Percentiles rank a stretch among this genome's conserved stretches.
Evolutionary conservation across 1,284 basidiomycete species (phyloP).

Genomic region (Entoloma clypeatum): DNA sequence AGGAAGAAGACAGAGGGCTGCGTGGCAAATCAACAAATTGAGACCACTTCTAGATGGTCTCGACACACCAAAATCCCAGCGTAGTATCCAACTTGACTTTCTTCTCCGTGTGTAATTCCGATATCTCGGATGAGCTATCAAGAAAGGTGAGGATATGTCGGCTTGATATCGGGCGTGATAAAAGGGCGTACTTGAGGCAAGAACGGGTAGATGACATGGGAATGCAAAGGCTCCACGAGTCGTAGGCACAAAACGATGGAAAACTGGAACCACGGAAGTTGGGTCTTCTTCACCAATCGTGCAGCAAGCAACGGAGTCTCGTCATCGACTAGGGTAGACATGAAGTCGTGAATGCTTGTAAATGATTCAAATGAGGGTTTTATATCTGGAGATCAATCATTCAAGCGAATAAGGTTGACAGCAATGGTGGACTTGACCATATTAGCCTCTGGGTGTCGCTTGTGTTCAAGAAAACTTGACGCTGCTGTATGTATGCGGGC

Average conservation of each 20-base stretch:
- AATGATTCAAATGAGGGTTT: no score
- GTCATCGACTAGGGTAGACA: slow-evolving; percentile 4
- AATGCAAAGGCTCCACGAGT: slow-evolving; percentile 17
- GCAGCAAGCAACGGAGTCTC: slow-evolving; percentile 12
- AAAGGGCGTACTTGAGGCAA: slow-evolving; percentile 12
- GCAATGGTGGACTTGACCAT: no score
- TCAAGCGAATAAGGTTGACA: no score
- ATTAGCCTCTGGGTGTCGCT: no score
- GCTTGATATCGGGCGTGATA: no score
- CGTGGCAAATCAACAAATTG: not conserved
- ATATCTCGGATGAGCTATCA: slow-evolving; percentile 19
- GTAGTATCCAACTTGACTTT: slow-evolving; percentile 22
- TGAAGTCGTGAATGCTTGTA: no score
- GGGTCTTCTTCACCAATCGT: slow-evolving; percentile 12
- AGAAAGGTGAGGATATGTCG: not conserved
- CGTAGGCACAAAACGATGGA: slow-evolving; percentile 18
- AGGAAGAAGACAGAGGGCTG: slow-evolving; percentile 18
- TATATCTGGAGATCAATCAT: no score
- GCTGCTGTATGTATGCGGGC: no score
- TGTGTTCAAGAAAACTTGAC: no score
- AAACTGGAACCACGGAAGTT: slow-evolving; percentile 22
- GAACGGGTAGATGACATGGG: slow-evolving; percentile 17
- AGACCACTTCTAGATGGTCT: not conserved
- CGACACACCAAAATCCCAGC: slow-evolving; percentile 20
- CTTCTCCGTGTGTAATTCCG: slow-evolving; percentile 19